Conservation (phyloP, 208 protist species). For the Acanthamoeba royreba region DNA sequence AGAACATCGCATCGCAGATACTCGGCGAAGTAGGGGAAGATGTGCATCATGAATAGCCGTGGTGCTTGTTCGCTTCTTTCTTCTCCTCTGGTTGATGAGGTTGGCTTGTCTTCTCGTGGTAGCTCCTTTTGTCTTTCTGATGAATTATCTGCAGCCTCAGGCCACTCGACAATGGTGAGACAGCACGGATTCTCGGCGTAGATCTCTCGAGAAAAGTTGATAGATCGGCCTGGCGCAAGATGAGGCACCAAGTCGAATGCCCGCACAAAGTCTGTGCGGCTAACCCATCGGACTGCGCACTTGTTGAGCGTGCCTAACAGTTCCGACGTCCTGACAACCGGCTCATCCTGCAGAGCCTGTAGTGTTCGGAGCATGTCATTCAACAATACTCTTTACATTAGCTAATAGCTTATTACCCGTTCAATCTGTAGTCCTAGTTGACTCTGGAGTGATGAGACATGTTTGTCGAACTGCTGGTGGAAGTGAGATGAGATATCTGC, state of each 20-base stretch:
- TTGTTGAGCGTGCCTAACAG: background rate
- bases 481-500: background rate
- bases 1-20: background rate
- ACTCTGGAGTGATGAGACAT: background rate
- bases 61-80: background rate
- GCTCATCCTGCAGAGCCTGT: too few relatives aligned
- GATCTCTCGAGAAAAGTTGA: too few relatives aligned
- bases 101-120: too few relatives aligned
- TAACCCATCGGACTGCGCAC: background rate
- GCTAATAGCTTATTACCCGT: too few relatives aligned
- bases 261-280: background rate
- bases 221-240: too few relatives aligned
- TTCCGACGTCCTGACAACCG: background rate
- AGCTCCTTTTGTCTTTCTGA: background rate
- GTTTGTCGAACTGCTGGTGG: background rate
- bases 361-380: too few relatives aligned
- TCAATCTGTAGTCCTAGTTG: background rate
- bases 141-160: too few relatives aligned
- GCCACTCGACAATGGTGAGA: too few relatives aligned
- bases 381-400: too few relatives aligned
- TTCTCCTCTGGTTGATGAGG: too few relatives aligned
- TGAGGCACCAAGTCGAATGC: background rate
- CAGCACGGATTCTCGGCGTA: background rate
- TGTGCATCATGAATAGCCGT: background rate
- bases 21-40: background rate